Base-by-base conservation (phyloP, 1,284 basidiomycete species). In the Boletellus deceptivus region DNA sequence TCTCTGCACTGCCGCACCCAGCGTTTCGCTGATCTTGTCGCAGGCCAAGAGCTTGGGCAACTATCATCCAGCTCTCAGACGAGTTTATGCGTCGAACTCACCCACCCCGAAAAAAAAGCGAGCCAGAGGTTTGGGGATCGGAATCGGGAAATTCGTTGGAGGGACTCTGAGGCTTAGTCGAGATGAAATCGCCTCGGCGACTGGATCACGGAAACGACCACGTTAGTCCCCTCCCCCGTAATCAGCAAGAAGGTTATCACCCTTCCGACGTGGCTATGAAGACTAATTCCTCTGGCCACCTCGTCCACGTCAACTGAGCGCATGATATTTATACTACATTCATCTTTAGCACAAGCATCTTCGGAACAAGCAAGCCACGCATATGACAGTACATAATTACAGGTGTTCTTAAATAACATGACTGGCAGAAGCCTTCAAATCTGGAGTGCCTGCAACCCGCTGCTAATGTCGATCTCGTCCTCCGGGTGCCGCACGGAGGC, bases 11-110 rank as follows among this genome's bases (percentile, higher is more conserved):
- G 11, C 37, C 18, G 17, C 18, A 3, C 13, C 45, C n/a, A 6
- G 41, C 14, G 4, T 29, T 42, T 38, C 43, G 14, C 45, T 57
- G 35, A 59, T 52, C 38, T 50, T 37, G 38, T 48, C 25, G 25
- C 42, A 84, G 89, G 87, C 88, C 3, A 91, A 91, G 68, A 78
- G 86, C 54, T 59, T 88, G 51, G 89, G 89, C 16, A 91, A 89
- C 63, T 91, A 90, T 61, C 88, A 91, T 58, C 87, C 85, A 33
- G 73, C 76, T 9, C 70, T 91, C 49, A 91, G 90, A 63, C 80
- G 77, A 54, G 55, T 85, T 5, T 89, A 83, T 59, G 79, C 79
- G 33, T 65, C 73, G 1, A 65, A 68, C 4, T 56, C 66, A 24
- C 61, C 60, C 11, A 58, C 63, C 13, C 57, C 65, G 16, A 62